Percentiles rank a stretch among this genome's conserved stretches.
Evolutionary conservation across 2,329 filamentous ascomycete genomes (phyloP).

Genomic region (Rachicladosporium sp.): DNA sequence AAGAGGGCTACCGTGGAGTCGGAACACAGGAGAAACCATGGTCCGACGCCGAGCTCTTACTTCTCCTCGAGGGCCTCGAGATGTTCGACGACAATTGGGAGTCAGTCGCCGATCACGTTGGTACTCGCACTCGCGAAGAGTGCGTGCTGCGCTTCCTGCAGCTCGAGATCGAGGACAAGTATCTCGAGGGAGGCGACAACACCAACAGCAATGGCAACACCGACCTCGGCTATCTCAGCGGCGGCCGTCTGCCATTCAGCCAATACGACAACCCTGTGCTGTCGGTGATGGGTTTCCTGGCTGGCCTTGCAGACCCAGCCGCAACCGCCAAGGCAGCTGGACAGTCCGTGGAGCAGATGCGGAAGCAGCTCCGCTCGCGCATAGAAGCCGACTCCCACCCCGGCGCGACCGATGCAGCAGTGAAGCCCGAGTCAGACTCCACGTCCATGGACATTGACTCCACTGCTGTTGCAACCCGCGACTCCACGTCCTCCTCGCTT

Average conservation of each 20-base stretch:
- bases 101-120: conserved; percentile 81
- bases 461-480: conserved; percentile 36
- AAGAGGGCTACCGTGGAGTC: conserved; percentile 67
- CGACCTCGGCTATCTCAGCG: conserved; percentile 51
- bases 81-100: conserved; percentile 94
- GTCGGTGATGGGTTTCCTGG: conserved; percentile 89
- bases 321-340: conserved; percentile 84
- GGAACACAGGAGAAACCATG: conserved; percentile 77
- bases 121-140: conserved; percentile 82
- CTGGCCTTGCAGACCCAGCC: conserved; percentile 76
- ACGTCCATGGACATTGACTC: conserved; percentile 47
- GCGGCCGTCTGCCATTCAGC: conserved; percentile 76
- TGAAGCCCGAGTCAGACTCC: conserved; percentile 41
- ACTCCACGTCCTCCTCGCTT: conserved; percentile 25
- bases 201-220: conserved; percentile 41
- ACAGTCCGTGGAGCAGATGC: conserved; percentile 76
- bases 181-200: conserved; percentile 52
- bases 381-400: conserved; percentile 50
- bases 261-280: conserved; percentile 93
- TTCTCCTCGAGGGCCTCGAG: conserved; percentile 82
- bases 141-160: conserved; percentile 95
- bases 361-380: conserved; percentile 63
- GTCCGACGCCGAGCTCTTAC: conserved; percentile 81
- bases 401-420: conserved; percentile 24
- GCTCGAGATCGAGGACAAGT: conserved; percentile 90